Percentiles rank a stretch among this genome's conserved stretches.
phyloP scores from a whole-genome alignment of 1,284 basidiomycete genomes.

The Melampsora larici-populina region DNA sequence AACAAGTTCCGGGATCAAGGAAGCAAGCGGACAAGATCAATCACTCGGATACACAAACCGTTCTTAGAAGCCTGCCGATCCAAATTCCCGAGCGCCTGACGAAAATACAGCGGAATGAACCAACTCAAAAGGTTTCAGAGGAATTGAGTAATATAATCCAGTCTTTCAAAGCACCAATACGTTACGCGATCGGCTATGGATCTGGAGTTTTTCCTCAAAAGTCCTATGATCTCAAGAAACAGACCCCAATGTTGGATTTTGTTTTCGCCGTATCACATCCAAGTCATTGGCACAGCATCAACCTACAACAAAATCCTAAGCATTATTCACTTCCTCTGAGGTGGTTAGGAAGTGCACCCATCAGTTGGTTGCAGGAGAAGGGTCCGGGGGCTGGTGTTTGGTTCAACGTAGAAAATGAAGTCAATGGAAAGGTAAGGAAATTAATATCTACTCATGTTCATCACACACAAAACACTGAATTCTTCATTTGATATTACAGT shows the following conservation, averaged over 20 bases:
- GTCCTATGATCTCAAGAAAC: constrained; percentile 60
- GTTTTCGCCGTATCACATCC: constrained; percentile 90
- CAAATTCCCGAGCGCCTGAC: neutral
- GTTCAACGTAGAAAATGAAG: constrained; percentile 87
- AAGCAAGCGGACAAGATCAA: neutral
- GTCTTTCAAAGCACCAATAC: constrained; percentile 76
- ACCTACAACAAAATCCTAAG: constrained; percentile 79
- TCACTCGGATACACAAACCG: neutral
- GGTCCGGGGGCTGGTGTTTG: constrained; percentile 77
- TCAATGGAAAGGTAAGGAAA: constrained; percentile 67
- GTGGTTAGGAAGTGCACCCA: constrained; percentile 71
- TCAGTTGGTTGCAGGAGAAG: constrained; percentile 69
- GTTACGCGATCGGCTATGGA: constrained; percentile 93
- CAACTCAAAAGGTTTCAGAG: neutral
- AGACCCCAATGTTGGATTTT: constrained; percentile 83
- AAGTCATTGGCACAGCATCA: constrained; percentile 87
- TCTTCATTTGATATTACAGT: constrained; percentile 57
- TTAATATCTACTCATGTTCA: constrained; percentile 28
- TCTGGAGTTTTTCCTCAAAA: constrained; percentile 86
- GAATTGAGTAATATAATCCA: constrained; percentile 72
- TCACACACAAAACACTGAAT: neutral
- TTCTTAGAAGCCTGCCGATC: neutral
- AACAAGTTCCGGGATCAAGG: neutral
- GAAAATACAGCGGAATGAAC: neutral
- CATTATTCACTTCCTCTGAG: constrained; percentile 87